These are phyloP conservation scores for Ceratocystiopsis brevicomis DNA, from an alignment of 2,329 filamentous ascomycete species.

Conservation along the genomic window DNA sequence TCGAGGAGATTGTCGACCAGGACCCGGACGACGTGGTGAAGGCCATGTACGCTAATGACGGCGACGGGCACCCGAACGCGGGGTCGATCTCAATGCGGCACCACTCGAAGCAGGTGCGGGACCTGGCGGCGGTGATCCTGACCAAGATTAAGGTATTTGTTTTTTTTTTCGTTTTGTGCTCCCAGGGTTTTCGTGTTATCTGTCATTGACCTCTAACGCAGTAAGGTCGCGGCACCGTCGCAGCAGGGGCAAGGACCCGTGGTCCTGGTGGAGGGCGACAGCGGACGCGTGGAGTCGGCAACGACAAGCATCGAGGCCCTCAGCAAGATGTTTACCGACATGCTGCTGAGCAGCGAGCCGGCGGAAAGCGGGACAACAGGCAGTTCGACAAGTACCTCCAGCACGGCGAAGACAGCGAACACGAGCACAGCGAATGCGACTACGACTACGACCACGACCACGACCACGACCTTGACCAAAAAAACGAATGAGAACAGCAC, in stretches of 20 bases:
- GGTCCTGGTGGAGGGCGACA: constrained; percentile 17
- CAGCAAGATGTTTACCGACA: constrained; percentile 42
- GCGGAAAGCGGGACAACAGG: constrained; percentile 10
- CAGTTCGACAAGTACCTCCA: neutral
- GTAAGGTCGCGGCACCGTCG: constrained; percentile 33
- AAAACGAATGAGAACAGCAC: neutral
- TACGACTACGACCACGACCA: no score
- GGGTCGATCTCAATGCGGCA: constrained; percentile 40
- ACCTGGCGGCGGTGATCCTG: constrained; percentile 54
- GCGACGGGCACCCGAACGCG: constrained; percentile 36
- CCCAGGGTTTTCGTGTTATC: no score
- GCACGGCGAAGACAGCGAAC: no score
- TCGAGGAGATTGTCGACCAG: constrained; percentile 65
- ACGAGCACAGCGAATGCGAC: no score
- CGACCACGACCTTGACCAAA: no score
- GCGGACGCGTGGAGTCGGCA: constrained; percentile 24
- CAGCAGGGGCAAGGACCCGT: constrained; percentile 17
- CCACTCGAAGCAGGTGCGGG: constrained; percentile 42
- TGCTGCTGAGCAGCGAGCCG: constrained; percentile 36
- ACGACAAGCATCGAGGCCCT: constrained; percentile 47
- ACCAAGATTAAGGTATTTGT: constrained; percentile 60
- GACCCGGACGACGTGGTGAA: constrained; percentile 38
- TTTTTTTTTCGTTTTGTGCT: no score
- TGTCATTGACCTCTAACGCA: constrained; percentile 20
- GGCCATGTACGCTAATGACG: constrained; percentile 30